Conservation (phyloP, 2,329 filamentous ascomycete genomes). For the Aspergillus jensenii region DNA sequence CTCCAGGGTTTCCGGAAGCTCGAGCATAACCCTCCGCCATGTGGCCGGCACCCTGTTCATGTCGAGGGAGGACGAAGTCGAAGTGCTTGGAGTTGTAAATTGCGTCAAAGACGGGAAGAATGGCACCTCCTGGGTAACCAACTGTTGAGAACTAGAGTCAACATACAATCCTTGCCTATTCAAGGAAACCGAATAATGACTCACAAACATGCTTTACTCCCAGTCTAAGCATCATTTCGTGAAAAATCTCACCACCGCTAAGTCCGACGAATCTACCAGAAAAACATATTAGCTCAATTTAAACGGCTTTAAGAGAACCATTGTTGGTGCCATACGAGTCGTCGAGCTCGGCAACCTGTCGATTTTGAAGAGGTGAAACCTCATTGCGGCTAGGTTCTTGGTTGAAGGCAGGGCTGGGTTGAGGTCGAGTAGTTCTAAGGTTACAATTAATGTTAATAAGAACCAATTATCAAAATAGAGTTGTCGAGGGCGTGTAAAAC, state of each 20-base stretch:
- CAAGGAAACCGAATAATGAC: conserved; percentile 40
- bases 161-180: neutral
- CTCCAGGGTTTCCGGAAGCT: conserved; percentile 88
- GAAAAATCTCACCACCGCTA: conserved; percentile 94
- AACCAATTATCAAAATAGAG: neutral
- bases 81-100: conserved; percentile 98
- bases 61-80: conserved; percentile 89
- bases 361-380: conserved; percentile 66
- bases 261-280: conserved; percentile 79
- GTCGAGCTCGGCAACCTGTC: conserved; percentile 65
- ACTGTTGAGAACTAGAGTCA: conserved; percentile 48
- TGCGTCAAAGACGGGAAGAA: conserved; percentile 96
- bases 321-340: conserved; percentile 65
- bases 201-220: conserved; percentile 90
- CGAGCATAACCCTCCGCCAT: conserved; percentile 98
- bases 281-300: conserved; percentile 10
- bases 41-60: conserved; percentile 97
- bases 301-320: neutral
- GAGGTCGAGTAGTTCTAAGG: conserved; percentile 55
- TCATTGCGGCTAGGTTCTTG: conserved; percentile 59
- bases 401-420: conserved; percentile 62
- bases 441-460: conserved; percentile 18
- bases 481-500: neutral
- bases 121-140: conserved; percentile 91
- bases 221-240: conserved; percentile 97